Evolutionary conservation across 176 grass and related monocot species (phyloP), one percentile per base, ranked within the genome.

Genomic region (Leersia perrieri): DNA sequence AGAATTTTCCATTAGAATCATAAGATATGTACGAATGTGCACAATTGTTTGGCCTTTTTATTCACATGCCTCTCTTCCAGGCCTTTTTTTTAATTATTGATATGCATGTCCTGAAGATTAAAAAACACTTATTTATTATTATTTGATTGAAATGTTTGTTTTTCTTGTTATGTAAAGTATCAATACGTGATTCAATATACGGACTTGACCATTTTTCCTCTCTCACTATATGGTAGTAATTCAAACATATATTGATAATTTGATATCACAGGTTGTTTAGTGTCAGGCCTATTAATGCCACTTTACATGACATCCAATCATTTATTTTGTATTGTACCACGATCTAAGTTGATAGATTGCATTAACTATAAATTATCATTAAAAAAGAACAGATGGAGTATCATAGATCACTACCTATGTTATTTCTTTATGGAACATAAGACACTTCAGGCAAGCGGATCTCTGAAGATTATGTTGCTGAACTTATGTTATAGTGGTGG

Each of bases 371-470:
- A 11, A 58, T 58, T 58, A 58, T 58, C 53, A 58, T 58, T 58
- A 58, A 58, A 58, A 1, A 9, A 55, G n/a, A 25, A 58, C n/a
- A 4, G 53, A 58, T 20, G 53, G 53, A 23, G 63, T 74, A n/a
- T 34, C 33, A 10, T 79, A 75, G 51, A 60, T 49, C 78, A 87
- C 72, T 68, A 61, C 20, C 45, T 71, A 51, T 86, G 26, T 63
- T 63, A 82, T 73, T 73, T 73, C 13, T 82, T 73, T 29, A 35
- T 62, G 80, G 73, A 82, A 65, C 57, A 72, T 49, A 39, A 64
- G 31, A 63, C 23, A 71, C 45, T 57, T 9, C 64, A 63, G 58
- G 39, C 57, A 70, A 70, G 45, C 61, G 35, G 49, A 23, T 75
- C 67, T 38, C 9, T 79, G 26, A 82, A 73, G 7, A 82, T 71